Percentiles rank a stretch among this genome's conserved stretches.
Conservation (phyloP, 306 rosid species). For the Glycyrrhiza uralensis region DNA sequence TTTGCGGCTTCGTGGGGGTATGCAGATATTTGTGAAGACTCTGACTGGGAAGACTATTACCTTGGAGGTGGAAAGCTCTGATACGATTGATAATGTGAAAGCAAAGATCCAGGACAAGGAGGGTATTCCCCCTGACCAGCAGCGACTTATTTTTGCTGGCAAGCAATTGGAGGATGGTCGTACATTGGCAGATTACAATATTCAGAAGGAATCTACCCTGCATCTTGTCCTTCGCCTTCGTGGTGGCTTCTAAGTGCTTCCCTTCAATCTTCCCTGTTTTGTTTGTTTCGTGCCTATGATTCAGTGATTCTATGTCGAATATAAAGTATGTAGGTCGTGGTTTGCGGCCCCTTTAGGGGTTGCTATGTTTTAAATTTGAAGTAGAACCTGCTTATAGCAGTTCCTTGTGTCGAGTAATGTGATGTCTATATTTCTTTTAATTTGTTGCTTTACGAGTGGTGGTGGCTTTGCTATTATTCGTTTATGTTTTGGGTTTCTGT, state of each 20-base stretch:
- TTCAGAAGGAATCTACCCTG: background rate
- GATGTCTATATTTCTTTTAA: too few relatives aligned
- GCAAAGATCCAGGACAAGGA: background rate
- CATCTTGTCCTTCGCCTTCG: background rate
- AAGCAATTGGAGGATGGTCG: background rate
- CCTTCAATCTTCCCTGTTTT: background rate
- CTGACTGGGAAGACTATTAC: background rate
- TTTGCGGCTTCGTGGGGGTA: background rate
- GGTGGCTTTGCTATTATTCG: too few relatives aligned
- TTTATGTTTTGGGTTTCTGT: too few relatives aligned
- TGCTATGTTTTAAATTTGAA: too few relatives aligned
- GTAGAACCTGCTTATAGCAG: too few relatives aligned
- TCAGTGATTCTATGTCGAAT: background rate
- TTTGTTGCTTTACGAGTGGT: too few relatives aligned
- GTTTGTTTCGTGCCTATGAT: background rate
- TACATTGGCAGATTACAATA: background rate
- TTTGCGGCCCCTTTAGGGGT: background rate
- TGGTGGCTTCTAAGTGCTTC: background rate
- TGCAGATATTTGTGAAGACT: background rate
- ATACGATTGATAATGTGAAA: background rate
- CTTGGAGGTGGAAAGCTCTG: background rate
- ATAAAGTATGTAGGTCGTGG: background rate
- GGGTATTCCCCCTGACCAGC: background rate
- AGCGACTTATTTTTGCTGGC: background rate
- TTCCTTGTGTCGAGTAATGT: too few relatives aligned